phyloP scores from a whole-genome alignment of 164 flowering plant species.

The Chimonanthus salicifolius region DNA sequence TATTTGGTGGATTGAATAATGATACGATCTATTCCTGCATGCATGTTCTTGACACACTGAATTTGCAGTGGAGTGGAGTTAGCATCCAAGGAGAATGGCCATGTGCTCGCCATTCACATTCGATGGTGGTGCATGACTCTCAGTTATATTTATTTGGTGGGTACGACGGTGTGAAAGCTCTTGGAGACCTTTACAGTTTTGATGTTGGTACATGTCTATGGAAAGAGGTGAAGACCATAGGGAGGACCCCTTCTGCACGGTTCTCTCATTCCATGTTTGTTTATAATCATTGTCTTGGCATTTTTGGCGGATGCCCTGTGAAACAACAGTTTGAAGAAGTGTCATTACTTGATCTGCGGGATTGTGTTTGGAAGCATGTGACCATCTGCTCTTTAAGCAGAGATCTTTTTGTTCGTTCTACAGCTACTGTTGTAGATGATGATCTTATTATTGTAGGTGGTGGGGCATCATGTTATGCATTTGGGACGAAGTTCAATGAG shows the following conservation, averaged over 20 bases:
- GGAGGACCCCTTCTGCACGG: slow-evolving; percentile 64
- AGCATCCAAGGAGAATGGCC: slow-evolving; percentile 53
- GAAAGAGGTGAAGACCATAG: slow-evolving; percentile 54
- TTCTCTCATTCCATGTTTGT: slow-evolving; percentile 91
- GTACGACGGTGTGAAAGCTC: slow-evolving; percentile 59
- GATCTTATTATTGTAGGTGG: slow-evolving; percentile 79
- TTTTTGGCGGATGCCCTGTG: slow-evolving; percentile 90
- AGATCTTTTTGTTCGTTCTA: slow-evolving; percentile 75
- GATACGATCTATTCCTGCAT: slow-evolving; percentile 51
- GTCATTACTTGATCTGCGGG: slow-evolving; percentile 54
- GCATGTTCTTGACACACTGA: slow-evolving; percentile 55
- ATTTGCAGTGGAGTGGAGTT: slow-evolving; percentile 56
- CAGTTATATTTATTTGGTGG: slow-evolving; percentile 82
- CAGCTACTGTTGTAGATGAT: slow-evolving; percentile 59
- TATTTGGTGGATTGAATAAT: slow-evolving; percentile 77
- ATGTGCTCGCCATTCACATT: slow-evolving; percentile 86
- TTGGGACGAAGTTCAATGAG: slow-evolving; percentile 88
- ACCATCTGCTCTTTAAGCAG: slow-evolving; percentile 36
- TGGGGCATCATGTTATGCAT: slow-evolving; percentile 94
- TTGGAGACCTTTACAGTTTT: slow-evolving; percentile 77
- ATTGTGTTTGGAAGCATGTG: slow-evolving; percentile 56
- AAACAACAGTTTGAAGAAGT: slow-evolving; percentile 55
- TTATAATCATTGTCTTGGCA: slow-evolving; percentile 60
- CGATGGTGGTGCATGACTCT: slow-evolving; percentile 58
- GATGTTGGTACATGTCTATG: slow-evolving; percentile 43